phyloP scores from a whole-genome alignment of 495 filamentous ascomycete genomes.

The Elaphomyces granulatus region DNA sequence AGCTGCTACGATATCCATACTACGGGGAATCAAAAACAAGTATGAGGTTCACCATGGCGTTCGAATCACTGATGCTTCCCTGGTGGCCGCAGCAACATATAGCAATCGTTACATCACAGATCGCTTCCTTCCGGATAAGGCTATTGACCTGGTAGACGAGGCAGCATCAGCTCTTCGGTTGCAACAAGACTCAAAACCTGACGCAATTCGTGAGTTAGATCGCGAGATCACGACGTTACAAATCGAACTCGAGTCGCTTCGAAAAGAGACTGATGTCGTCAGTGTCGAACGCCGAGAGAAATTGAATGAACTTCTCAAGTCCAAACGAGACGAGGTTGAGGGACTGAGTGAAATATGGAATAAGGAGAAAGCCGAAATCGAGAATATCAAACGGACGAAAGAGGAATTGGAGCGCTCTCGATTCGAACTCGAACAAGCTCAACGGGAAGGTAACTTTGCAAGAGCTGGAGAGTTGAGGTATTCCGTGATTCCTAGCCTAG shows the following conservation, averaged over 20 bases:
- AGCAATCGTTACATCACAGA: constrained; percentile 95
- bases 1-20: constrained; percentile 85
- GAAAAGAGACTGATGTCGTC: constrained; percentile 83
- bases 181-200: constrained; percentile 94
- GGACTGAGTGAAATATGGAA: constrained; percentile 71
- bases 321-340: constrained; percentile 52
- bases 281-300: constrained; percentile 81
- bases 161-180: constrained; percentile 79
- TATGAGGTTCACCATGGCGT: constrained; percentile 95
- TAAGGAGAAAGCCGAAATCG: constrained; percentile 72
- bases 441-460: constrained; percentile 81
- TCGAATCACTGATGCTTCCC: constrained; percentile 78
- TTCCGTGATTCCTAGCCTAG: constrained; percentile 65
- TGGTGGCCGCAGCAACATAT: constrained; percentile 83
- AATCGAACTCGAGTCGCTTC: constrained; percentile 88
- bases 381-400: constrained; percentile 71
- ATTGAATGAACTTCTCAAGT: constrained; percentile 58
- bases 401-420: constrained; percentile 71
- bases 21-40: constrained; percentile 89
- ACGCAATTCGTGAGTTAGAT: constrained; percentile 79
- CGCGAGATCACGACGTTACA: constrained; percentile 94
- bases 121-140: constrained; percentile 89
- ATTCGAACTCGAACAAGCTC: constrained; percentile 73
- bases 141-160: constrained; percentile 94
- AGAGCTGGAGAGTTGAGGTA: constrained; percentile 80